Evolutionary conservation across 345 rosid species (phyloP).

Genomic region (Theobroma cacao): DNA sequence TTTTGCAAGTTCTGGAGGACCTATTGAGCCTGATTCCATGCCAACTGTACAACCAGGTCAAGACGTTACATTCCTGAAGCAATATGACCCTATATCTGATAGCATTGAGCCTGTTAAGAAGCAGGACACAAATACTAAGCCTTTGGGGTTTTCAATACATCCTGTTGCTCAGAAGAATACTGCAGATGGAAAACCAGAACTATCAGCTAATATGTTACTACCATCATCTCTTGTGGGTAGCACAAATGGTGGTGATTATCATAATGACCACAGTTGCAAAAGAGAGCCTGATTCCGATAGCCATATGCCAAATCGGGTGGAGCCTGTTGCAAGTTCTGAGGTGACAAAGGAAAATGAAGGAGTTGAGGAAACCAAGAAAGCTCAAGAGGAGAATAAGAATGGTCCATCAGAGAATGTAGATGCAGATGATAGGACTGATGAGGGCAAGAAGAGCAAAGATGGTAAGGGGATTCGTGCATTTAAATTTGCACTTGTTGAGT

Average conservation of each 20-base stretch:
- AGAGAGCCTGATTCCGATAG: slow-evolving; percentile 22
- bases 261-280: slow-evolving; percentile 13
- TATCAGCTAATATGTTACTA: slow-evolving; percentile 1
- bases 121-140: slow-evolving; percentile 16
- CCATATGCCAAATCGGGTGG: slow-evolving; percentile 18
- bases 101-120: slow-evolving; percentile 28
- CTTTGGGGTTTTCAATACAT: slow-evolving; percentile 21
- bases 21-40: slow-evolving; percentile 34
- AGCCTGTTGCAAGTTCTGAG: slow-evolving; percentile 31
- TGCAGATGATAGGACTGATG: slow-evolving; percentile 52
- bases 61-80: slow-evolving; percentile 36
- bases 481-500: slow-evolving; percentile 87
- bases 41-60: slow-evolving; percentile 34
- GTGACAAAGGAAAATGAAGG: slow-evolving; percentile 29
- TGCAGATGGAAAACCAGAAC: slow-evolving; percentile 29
- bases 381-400: slow-evolving; percentile 35
- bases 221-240: slow-evolving; percentile 3
- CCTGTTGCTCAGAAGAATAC: slow-evolving; percentile 22
- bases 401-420: slow-evolving; percentile 41
- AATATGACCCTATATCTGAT: slow-evolving; percentile 47
- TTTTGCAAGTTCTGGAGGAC: slow-evolving; percentile 27
- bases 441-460: slow-evolving; percentile 72
- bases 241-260: not conserved
- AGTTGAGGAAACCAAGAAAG: slow-evolving; percentile 40
- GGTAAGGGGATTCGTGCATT: slow-evolving; percentile 67